phyloP scores from a whole-genome alignment of 139 green algal genomes.

The Yamagishiella unicocca region DNA sequence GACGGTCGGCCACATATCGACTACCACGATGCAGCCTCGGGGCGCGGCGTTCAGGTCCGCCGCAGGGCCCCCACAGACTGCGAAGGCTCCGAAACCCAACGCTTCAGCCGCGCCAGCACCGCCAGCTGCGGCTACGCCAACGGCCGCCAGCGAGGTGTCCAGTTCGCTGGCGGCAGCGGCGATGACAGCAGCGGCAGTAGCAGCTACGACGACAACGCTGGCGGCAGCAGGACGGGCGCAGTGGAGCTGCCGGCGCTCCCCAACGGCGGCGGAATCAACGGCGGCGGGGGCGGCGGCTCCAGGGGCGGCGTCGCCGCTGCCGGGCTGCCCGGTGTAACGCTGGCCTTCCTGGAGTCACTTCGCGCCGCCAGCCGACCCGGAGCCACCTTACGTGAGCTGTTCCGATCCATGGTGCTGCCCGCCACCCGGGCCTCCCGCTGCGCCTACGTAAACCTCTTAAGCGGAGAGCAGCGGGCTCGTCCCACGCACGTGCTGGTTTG shows the following conservation, averaged over 20 bases:
- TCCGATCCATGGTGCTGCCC: background rate
- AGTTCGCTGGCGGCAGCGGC: background rate
- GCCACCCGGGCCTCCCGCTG: slow-evolving; percentile 5
- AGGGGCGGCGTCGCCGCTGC: background rate
- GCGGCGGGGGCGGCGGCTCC: background rate
- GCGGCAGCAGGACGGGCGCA: background rate
- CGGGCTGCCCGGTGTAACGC: slow-evolving; percentile 4
- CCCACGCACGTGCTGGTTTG: slow-evolving; percentile 17
- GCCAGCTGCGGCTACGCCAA: background rate
- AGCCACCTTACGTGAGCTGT: slow-evolving; percentile 33
- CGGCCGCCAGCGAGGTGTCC: background rate
- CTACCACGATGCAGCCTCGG: too few species aligned
- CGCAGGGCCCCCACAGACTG: background rate
- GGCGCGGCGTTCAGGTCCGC: too few species aligned
- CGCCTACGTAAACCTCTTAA: background rate
- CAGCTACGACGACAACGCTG: background rate
- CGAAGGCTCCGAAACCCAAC: background rate
- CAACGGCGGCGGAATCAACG: background rate
- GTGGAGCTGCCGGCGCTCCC: slow-evolving; percentile 31
- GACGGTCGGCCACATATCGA: background rate
- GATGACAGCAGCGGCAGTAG: background rate
- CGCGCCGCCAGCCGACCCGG: background rate
- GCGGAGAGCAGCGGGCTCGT: background rate
- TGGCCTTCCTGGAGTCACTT: slow-evolving; percentile 27
- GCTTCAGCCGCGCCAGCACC: background rate